Conservation (phyloP, 2,329 filamentous ascomycete genomes). For the Botryosphaeria dothidea region DNA sequence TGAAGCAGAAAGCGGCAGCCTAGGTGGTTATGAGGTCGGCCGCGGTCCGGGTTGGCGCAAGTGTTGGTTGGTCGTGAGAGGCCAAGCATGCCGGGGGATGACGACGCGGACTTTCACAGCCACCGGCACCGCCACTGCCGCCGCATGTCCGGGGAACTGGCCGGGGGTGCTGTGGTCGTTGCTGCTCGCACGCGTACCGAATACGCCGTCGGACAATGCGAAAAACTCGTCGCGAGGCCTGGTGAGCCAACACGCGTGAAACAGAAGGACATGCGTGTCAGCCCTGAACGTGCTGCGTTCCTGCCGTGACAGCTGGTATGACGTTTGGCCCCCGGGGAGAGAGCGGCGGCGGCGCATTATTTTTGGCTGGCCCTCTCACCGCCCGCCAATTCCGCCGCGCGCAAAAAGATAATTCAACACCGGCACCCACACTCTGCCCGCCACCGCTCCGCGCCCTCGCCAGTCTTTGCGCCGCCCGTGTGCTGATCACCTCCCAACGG, state of each 20-base stretch:
- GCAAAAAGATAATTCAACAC: constrained; percentile 4
- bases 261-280: no score
- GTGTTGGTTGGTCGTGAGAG: not conserved
- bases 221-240: not conserved
- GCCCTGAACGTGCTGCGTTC: no score
- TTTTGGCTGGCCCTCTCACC: not conserved
- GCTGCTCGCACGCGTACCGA: not conserved
- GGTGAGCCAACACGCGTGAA: no score
- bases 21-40: not conserved
- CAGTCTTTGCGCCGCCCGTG: not conserved
- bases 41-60: not conserved
- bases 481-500: not conserved
- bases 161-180: not conserved
- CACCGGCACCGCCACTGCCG: not conserved
- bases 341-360: not conserved
- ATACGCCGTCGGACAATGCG: not conserved
- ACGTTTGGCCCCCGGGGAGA: no score
- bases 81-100: constrained; percentile 4
- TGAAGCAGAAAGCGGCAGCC: not conserved
- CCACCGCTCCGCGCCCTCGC: not conserved
- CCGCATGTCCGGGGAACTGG: not conserved
- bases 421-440: not conserved
- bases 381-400: constrained; percentile 1
- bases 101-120: not conserved
- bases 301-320: no score